Evolutionary conservation across 257 asterid genomes (phyloP).

Genomic region (Gynochthodes officinalis): DNA sequence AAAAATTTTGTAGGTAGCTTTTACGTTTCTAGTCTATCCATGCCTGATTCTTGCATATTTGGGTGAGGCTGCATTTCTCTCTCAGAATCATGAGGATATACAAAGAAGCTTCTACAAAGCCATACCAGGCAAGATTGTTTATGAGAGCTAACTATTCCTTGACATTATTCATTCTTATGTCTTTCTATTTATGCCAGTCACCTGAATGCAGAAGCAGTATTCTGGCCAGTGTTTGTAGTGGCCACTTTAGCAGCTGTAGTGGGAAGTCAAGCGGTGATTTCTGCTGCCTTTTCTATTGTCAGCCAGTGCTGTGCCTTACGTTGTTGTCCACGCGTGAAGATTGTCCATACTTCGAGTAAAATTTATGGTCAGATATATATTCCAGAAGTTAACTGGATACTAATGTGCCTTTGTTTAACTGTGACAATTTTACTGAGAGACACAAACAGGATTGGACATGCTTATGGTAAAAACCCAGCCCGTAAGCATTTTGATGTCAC

Average conservation of each 20-base stretch:
- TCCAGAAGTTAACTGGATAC: conserved; percentile 34
- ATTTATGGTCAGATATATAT: conserved; percentile 36
- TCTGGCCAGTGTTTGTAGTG: conserved; percentile 35
- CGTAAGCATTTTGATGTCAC: background rate
- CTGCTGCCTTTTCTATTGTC: conserved; percentile 36
- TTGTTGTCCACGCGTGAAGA: conserved; percentile 35
- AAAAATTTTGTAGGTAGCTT: conserved; percentile 21
- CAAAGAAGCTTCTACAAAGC: conserved; percentile 34
- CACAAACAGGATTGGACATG: conserved; percentile 30
- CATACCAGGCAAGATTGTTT: conserved; percentile 30
- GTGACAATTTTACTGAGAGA: conserved; percentile 29
- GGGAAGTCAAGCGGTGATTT: conserved; percentile 37
- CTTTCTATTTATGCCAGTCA: conserved; percentile 1
- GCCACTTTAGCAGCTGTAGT: conserved; percentile 38
- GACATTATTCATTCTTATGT: background rate
- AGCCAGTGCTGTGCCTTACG: conserved; percentile 34
- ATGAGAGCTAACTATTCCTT: background rate
- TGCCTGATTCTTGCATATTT: conserved; percentile 33
- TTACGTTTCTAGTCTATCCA: conserved; percentile 28
- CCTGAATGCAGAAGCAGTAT: conserved; percentile 24
- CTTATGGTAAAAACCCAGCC: conserved; percentile 24
- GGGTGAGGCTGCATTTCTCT: conserved; percentile 43
- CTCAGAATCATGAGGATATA: conserved; percentile 25
- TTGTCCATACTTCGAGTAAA: conserved; percentile 30
- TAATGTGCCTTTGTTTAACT: conserved; percentile 31